A percentile compares a stretch with the other conserved stretches of the same genome.
Conservation (phyloP, 2,329 filamentous ascomycete species). For the Curvularia spicifera region DNA sequence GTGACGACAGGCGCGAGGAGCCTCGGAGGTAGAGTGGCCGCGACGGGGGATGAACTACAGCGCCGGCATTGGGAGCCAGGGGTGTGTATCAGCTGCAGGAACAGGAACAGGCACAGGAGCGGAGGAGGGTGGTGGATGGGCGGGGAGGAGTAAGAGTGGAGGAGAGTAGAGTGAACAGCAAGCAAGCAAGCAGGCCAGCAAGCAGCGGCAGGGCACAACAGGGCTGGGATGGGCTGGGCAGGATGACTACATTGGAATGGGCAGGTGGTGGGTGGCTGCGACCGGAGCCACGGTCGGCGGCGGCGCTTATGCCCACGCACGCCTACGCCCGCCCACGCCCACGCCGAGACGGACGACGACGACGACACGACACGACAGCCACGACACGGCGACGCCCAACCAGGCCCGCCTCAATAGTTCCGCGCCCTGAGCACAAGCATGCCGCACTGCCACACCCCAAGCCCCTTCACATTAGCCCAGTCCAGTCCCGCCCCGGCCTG, state of each 20-base stretch:
- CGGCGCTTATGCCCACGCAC: slow-evolving; percentile 18
- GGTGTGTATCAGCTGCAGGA: background rate
- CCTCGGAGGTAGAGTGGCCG: slow-evolving; percentile 6
- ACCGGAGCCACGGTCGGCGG: slow-evolving; percentile 17
- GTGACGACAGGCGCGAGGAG: slow-evolving; percentile 37
- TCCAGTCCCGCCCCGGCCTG: background rate
- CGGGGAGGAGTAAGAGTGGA: background rate
- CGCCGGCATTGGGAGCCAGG: slow-evolving; percentile 15
- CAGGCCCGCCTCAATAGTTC: slow-evolving; percentile 4
- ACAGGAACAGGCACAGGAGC: background rate
- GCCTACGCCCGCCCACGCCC: slow-evolving; percentile 11
- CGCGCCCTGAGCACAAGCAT: slow-evolving; percentile 1
- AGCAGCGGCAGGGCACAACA: no score
- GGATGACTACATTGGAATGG: slow-evolving; percentile 20
- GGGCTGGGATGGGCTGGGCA: background rate
- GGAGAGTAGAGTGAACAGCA: background rate
- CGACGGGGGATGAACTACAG: slow-evolving; percentile 12
- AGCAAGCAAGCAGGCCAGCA: background rate
- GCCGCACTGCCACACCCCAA: background rate
- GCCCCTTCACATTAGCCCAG: background rate
- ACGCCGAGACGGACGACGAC: slow-evolving; percentile 6
- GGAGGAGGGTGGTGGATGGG: background rate
- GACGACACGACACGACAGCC: no score
- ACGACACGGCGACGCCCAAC: slow-evolving; percentile 9
- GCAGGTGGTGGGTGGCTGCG: slow-evolving; percentile 22